Evolutionary conservation across 768 basidiomycete genomes (phyloP), one percentile per base, ranked within the genome.

Genomic region (Trametes punicea): DNA sequence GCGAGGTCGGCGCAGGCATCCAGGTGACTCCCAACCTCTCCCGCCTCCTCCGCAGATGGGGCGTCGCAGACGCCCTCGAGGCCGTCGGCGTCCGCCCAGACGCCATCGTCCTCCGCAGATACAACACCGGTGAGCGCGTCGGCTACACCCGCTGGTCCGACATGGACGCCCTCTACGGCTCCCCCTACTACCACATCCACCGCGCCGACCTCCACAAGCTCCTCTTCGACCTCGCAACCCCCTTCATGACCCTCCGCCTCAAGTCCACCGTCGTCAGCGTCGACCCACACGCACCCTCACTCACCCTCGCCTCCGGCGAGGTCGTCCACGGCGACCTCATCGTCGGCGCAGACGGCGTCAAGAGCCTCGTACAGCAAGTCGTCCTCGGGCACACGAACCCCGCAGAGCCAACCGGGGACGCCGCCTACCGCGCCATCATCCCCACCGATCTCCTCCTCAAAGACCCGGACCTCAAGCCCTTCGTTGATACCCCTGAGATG

Each of bases 351-450:
- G 74, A 74, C 46, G 73, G 73, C 25, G 68, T 80, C 46, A 83
- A 79, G 68, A 83, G 82, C 61, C 57, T 69, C 15, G 61, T 82
- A 1, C 77, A 78, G 60, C 70, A 77, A 29, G 74, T 80, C 30
- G 75, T 84, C n/a, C 76, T 81, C 0, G 75, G 75, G 0, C 69
- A 69, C 0, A 73, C 77, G 39, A 73, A 74, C 30, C 73, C 78
- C 0, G 75, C 75, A 0, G 59, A 62, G 8, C 74, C 81, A 4
- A 86, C 86, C 0, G 86, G 84, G 0, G 83, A 87, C 61, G 79
- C 81, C 0, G 85, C 82, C 0, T 87, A 84, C 62, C 76, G 85
- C 46, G 80, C 81, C 4, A 71, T 77, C 26, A 71, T 87, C 31
- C 71, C 78, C 2, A 73, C 81, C 0, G 70, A 64, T 33, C 42